A percentile compares a stretch with the other conserved stretches of the same genome.
These are phyloP conservation scores for Fagus crenata DNA, from an alignment of 306 rosid genomes.

Conservation along the genomic window DNA sequence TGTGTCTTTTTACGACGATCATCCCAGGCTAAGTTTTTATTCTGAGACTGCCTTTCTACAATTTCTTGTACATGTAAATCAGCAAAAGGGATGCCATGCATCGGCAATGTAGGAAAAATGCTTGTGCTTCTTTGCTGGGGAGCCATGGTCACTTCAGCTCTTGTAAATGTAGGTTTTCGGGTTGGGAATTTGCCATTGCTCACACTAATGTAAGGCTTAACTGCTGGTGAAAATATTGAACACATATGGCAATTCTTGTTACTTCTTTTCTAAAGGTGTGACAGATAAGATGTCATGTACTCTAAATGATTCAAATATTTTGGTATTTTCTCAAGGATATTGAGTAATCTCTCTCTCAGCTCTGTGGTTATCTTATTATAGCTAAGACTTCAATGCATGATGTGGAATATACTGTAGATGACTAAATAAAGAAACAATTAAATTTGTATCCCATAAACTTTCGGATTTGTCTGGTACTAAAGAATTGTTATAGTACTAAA, in stretches of 20 bases:
- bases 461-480: too few species aligned
- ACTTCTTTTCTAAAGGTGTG: neutral
- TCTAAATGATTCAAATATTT: neutral
- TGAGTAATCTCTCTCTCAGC: too few species aligned
- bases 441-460: too few species aligned
- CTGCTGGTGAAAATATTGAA: conserved; percentile 19
- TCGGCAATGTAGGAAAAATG: conserved; percentile 44
- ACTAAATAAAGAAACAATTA: too few species aligned
- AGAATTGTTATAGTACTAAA: too few species aligned
- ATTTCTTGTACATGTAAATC: conserved; percentile 60
- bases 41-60: conserved; percentile 60
- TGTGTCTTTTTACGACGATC: conserved; percentile 12
- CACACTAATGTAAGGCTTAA: conserved; percentile 22
- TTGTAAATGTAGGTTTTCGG: conserved; percentile 1
- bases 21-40: conserved; percentile 1
- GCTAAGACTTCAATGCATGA: too few species aligned
- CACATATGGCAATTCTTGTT: conserved; percentile 27
- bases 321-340: neutral
- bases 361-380: too few species aligned
- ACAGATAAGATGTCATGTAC: neutral
- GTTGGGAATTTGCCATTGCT: conserved; percentile 14
- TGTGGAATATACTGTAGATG: too few species aligned
- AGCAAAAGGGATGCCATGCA: conserved; percentile 52
- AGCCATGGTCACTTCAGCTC: conserved; percentile 34
- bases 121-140: conserved; percentile 26